phyloP scores from a whole-genome alignment of 495 filamentous ascomycete species.

The Diplogelasinospora grovesii region DNA sequence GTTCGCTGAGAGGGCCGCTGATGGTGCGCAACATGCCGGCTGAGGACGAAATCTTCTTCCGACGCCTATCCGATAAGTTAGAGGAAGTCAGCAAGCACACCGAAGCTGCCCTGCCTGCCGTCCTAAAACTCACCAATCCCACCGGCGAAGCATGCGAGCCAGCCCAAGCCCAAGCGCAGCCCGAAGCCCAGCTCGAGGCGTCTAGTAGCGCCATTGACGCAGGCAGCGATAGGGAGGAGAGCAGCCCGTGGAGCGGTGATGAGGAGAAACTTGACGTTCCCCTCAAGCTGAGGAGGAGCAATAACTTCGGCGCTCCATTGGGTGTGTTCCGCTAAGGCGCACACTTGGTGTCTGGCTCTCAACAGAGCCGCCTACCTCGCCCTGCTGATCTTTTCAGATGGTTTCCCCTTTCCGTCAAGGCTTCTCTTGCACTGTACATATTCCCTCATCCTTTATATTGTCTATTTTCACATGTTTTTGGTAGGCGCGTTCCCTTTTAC shows the following conservation, averaged over 20 bases:
- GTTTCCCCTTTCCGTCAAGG: no score
- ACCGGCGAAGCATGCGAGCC: slow-evolving; percentile 8
- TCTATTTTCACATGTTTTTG: no score
- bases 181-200: slow-evolving; percentile 1
- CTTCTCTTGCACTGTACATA: no score
- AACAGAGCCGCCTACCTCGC: no score
- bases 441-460: no score
- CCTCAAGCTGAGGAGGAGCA: slow-evolving; percentile 51
- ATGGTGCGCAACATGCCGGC: slow-evolving; percentile 40
- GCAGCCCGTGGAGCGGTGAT: slow-evolving; percentile 22
- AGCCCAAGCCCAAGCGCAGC: no score
- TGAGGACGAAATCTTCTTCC: slow-evolving; percentile 42
- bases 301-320: slow-evolving; percentile 51
- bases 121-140: slow-evolving; percentile 21
- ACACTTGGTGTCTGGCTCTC: no score
- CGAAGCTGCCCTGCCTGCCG: slow-evolving; percentile 31
- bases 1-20: slow-evolving; percentile 35
- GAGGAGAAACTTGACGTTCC: slow-evolving; percentile 46
- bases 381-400: no score
- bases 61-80: slow-evolving; percentile 34
- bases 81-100: slow-evolving; percentile 31
- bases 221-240: slow-evolving; percentile 13
- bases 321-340: slow-evolving; percentile 18
- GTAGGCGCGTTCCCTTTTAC: no score
- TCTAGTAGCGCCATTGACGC: slow-evolving; percentile 1